These are phyloP conservation scores for Phalaenopsis equestris DNA, from an alignment of 106 monocot genomes.

Conservation along the genomic window DNA sequence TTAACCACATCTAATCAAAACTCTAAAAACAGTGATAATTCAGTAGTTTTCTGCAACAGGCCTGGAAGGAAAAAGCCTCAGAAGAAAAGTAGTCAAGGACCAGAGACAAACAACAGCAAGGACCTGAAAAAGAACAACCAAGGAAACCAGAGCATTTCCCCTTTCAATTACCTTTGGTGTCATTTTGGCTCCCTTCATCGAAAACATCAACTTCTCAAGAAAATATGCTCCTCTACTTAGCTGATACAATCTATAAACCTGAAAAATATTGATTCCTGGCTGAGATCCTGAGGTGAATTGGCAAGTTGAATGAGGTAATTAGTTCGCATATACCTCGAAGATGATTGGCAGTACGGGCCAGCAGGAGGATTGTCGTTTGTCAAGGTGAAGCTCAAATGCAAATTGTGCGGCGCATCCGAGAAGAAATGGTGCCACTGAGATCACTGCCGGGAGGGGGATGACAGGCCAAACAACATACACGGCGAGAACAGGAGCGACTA, in stretches of 20 bases:
- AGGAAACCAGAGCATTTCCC: slow-evolving; percentile 34
- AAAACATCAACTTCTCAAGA: slow-evolving; percentile 42
- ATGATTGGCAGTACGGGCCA: slow-evolving; percentile 73
- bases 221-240: slow-evolving; percentile 58
- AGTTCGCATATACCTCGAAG: slow-evolving; percentile 49
- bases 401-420: slow-evolving; percentile 60
- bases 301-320: background rate
- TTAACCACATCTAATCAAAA: too few species aligned
- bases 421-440: slow-evolving; percentile 59
- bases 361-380: slow-evolving; percentile 30
- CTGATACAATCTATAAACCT: slow-evolving; percentile 74
- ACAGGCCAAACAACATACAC: slow-evolving; percentile 50
- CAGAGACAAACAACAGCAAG: slow-evolving; percentile 59
- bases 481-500: slow-evolving; percentile 49
- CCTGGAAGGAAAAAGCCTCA: slow-evolving; percentile 69
- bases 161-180: slow-evolving; percentile 27
- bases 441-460: slow-evolving; percentile 39
- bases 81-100: slow-evolving; percentile 62
- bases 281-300: background rate
- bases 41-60: slow-evolving; percentile 62
- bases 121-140: slow-evolving; percentile 49
- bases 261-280: slow-evolving; percentile 5
- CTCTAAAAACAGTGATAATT: background rate
- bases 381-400: slow-evolving; percentile 42
- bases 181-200: slow-evolving; percentile 26